phyloP scores from a whole-genome alignment of 805 yeast genomes.

The Saturnispora galanensis region DNA sequence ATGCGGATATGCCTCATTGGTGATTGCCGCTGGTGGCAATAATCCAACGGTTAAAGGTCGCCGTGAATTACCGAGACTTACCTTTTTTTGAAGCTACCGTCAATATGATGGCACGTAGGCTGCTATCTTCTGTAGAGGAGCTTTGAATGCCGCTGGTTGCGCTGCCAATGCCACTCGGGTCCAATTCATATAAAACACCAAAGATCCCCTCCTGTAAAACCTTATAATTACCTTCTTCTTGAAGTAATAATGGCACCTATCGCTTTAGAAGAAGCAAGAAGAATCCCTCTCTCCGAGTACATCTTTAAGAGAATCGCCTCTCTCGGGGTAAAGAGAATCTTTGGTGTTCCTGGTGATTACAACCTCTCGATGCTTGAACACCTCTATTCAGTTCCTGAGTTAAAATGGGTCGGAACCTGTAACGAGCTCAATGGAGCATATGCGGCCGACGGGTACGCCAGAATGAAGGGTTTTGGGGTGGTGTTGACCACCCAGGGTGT shows the following conservation, averaged over 20 bases:
- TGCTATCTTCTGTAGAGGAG: too few species aligned
- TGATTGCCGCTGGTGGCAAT: too few species aligned
- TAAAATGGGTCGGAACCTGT: slow-evolving; percentile 75
- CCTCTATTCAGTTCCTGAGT: slow-evolving; percentile 37
- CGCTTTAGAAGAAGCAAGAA: slow-evolving; percentile 4
- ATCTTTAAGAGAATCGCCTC: slow-evolving; percentile 48
- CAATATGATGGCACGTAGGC: too few species aligned
- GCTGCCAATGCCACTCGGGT: too few species aligned
- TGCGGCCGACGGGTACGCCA: slow-evolving; percentile 83
- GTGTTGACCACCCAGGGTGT: slow-evolving; percentile 74
- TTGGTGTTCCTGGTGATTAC: slow-evolving; percentile 78
- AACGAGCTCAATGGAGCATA: slow-evolving; percentile 87
- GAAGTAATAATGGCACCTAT: slow-evolving; percentile 16
- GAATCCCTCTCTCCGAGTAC: slow-evolving; percentile 51
- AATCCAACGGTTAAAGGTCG: too few species aligned
- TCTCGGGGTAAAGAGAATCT: slow-evolving; percentile 48
- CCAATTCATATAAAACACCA: too few species aligned
- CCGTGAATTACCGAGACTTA: too few species aligned
- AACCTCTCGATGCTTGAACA: slow-evolving; percentile 61
- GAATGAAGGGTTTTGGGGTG: slow-evolving; percentile 53
- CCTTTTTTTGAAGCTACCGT: too few species aligned
- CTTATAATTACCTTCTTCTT: too few species aligned
- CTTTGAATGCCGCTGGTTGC: too few species aligned
- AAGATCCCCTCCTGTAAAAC: too few species aligned
- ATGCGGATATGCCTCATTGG: too few species aligned